These are phyloP conservation scores for Ophiognomonia clavigignenti-juglandacearum DNA, from an alignment of 2,329 filamentous ascomycete species.

Conservation along the genomic window DNA sequence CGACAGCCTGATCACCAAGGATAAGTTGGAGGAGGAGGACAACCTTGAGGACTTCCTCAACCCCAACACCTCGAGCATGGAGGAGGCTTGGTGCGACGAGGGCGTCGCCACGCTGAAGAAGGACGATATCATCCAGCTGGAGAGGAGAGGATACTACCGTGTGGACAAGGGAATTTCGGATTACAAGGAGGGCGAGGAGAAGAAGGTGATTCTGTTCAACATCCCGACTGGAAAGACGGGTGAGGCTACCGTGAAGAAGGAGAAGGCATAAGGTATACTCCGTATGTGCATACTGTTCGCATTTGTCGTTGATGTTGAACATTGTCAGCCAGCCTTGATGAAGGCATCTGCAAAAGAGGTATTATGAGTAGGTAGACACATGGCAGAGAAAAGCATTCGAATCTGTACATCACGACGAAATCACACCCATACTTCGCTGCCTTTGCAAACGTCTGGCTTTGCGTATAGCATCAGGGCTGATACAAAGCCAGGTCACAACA, in stretches of 20 bases:
- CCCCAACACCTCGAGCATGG: constrained; percentile 67
- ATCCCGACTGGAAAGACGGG: constrained; percentile 50
- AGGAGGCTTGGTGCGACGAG: constrained; percentile 72
- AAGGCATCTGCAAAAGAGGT: too few relatives aligned
- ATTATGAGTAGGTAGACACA: too few relatives aligned
- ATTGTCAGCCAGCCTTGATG: too few relatives aligned
- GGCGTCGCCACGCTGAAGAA: constrained; percentile 75
- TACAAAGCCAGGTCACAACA: too few relatives aligned
- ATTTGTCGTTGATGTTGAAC: too few relatives aligned
- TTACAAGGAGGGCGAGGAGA: constrained; percentile 47
- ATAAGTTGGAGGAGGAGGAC: constrained; percentile 86
- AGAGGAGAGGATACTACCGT: constrained; percentile 87
- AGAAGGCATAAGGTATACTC: too few relatives aligned
- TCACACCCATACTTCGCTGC: too few relatives aligned
- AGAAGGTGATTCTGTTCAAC: constrained; percentile 49
- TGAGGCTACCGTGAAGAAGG: constrained; percentile 6
- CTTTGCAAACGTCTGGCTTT: too few relatives aligned
- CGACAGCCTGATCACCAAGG: constrained; percentile 92
- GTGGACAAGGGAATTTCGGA: constrained; percentile 62
- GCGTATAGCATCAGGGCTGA: too few relatives aligned
- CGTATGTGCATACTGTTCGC: too few relatives aligned
- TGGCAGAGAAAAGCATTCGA: too few relatives aligned
- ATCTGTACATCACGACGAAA: too few relatives aligned
- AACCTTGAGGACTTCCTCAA: constrained; percentile 80
- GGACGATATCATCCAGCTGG: constrained; percentile 91